Base-by-base conservation (phyloP, 1,284 basidiomycete species). In the Fomitopsis betulina region DNA sequence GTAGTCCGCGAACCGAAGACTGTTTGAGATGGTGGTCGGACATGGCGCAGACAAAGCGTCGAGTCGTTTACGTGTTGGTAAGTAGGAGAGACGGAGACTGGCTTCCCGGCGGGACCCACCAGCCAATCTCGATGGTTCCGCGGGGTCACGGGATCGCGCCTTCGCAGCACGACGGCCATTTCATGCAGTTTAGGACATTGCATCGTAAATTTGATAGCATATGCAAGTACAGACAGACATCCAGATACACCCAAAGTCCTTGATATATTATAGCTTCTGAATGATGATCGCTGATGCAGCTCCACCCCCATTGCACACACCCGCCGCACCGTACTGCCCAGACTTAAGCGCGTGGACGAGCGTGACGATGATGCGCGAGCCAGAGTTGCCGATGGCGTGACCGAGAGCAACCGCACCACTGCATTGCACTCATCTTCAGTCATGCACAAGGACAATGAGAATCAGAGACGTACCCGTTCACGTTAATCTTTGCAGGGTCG, bases 291-390 rank as follows among this genome's bases (percentile, higher is more conserved):
- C 93, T 56, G 93, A 94, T 56, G 94, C 93, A 60, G 93, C 95
- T 69, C 94, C 94, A 71, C 94, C 94, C 64, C 96, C 96, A 73
- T 99, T 99, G 85, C 97, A 99, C 67, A 99, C 91, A 75, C 91
- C 96, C 33, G 96, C 97, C 58, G 93, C 93, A 68, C 97, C 97
- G 70, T 96, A 98, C 79, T 99, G 83, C 54, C 97, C 97, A n/a
- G 88, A 76, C 81, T 98, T 90, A 65, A 99, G 84, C 12, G 90
- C 86, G 72, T 99, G 96, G 9, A 93, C 81, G 37, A 99, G 84
- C 10, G 96, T 94, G 50, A 99, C 96, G 58, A 99, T 82, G 76
- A 99, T 99, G 58, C 97, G 87, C 54, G 92, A 85, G 40, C 97
- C 97, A 43, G 94, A 98, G 75, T 93, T 96, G 57, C 96, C 96